These are phyloP conservation scores for Wickerhamiella infanticola DNA, from an alignment of 1,139 yeast genomes.

Conservation along the genomic window DNA sequence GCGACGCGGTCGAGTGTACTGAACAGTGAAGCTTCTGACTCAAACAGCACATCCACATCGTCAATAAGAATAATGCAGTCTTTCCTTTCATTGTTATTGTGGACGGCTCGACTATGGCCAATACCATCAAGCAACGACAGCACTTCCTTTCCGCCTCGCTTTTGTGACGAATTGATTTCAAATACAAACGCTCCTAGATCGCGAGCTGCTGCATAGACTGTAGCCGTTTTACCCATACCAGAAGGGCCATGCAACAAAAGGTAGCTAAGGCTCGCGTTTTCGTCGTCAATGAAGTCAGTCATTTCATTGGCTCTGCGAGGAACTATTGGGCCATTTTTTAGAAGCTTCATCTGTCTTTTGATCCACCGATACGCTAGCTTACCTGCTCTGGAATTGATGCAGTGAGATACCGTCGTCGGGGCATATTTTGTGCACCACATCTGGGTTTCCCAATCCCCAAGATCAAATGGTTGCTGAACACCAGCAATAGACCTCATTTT, in stretches of 20 bases:
- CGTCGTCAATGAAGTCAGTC: constrained; percentile 30
- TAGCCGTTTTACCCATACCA: constrained; percentile 69
- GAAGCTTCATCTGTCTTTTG: constrained; percentile 2
- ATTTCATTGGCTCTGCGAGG: constrained; percentile 11
- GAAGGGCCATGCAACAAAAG: constrained; percentile 53
- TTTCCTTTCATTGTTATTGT: constrained; percentile 27
- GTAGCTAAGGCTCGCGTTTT: constrained; percentile 17
- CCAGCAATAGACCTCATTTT: constrained; percentile 5
- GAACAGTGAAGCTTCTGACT: constrained; percentile 71
- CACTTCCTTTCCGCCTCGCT: constrained; percentile 60
- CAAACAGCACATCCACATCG: constrained; percentile 73
- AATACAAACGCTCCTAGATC: constrained; percentile 58
- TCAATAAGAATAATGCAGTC: constrained; percentile 65
- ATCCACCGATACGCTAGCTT: constrained; percentile 8
- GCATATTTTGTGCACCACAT: constrained; percentile 20
- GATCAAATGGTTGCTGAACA: constrained; percentile 17
- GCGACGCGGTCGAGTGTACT: constrained; percentile 47
- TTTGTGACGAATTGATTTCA: constrained; percentile 63
- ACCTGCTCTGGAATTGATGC: constrained; percentile 5
- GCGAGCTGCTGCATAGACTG: constrained; percentile 53
- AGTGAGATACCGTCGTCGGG: constrained; percentile 12
- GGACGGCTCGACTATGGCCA: constrained; percentile 73
- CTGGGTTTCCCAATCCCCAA: constrained; percentile 15
- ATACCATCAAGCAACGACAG: constrained; percentile 54
- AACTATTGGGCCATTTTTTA: constrained; percentile 1